These are phyloP conservation scores for Penicillium frequentans DNA, from an alignment of 2,329 filamentous ascomycete species.

Conservation along the genomic window DNA sequence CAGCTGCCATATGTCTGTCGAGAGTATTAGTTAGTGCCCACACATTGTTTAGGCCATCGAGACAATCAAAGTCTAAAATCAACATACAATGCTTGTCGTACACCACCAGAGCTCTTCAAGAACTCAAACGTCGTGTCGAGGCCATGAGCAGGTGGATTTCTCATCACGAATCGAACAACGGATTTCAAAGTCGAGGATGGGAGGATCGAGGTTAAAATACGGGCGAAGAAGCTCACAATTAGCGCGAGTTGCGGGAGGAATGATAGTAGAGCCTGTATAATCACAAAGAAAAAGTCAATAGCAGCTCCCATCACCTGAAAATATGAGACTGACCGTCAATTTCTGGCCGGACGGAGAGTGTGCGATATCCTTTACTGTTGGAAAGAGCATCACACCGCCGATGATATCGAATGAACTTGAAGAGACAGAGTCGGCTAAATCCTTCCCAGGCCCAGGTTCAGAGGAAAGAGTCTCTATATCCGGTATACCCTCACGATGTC, in stretches of 20 bases:
- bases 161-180: constrained; percentile 46
- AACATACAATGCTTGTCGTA: constrained; percentile 55
- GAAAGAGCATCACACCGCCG: constrained; percentile 67
- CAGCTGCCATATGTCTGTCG: constrained; percentile 53
- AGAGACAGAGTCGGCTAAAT: not conserved
- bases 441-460: not conserved
- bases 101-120: constrained; percentile 49
- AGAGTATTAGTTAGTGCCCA: too few relatives aligned
- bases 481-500: constrained; percentile 45
- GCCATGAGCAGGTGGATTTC: constrained; percentile 39
- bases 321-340: constrained; percentile 38
- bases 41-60: not conserved
- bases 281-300: not conserved
- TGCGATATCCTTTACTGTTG: constrained; percentile 71
- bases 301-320: not conserved
- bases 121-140: constrained; percentile 53
- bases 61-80: not conserved
- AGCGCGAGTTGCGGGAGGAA: constrained; percentile 41
- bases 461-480: not conserved
- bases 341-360: constrained; percentile 60
- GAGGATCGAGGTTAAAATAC: constrained; percentile 44
- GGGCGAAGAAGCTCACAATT: constrained; percentile 39
- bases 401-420: constrained; percentile 37
- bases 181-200: constrained; percentile 41
- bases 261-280: constrained; percentile 28